phyloP scores from a whole-genome alignment of 495 filamentous ascomycete species.

The Trichocladium antarcticum region DNA sequence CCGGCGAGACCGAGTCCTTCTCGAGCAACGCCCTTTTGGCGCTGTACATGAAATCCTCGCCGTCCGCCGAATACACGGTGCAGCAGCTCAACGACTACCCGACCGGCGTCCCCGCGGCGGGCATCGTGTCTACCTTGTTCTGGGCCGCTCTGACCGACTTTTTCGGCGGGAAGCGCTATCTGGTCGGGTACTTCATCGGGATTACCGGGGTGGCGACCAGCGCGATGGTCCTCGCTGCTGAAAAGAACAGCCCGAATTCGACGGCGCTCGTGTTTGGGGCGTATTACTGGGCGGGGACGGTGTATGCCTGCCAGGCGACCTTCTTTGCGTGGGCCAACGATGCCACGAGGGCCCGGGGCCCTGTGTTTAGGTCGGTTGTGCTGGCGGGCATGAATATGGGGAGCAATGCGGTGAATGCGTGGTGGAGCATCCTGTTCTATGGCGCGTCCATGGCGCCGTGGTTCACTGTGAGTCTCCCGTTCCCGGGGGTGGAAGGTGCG shows the following conservation, averaged over 20 bases:
- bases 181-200: conserved; percentile 45
- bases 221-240: conserved; percentile 38
- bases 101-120: conserved; percentile 40
- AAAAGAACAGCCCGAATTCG: not conserved
- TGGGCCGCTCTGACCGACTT: conserved; percentile 47
- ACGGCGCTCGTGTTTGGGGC: conserved; percentile 34
- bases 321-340: conserved; percentile 57
- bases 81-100: conserved; percentile 42
- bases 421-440: conserved; percentile 58
- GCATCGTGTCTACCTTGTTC: conserved; percentile 44
- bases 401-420: conserved; percentile 47
- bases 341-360: conserved; percentile 38
- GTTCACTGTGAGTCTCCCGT: conserved; percentile 37
- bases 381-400: conserved; percentile 50
- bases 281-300: conserved; percentile 45
- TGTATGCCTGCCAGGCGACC: conserved; percentile 50
- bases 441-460: conserved; percentile 46
- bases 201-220: conserved; percentile 39
- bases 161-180: conserved; percentile 37
- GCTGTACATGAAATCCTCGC: conserved; percentile 32
- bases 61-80: conserved; percentile 30
- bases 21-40: conserved; percentile 39
- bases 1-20: conserved; percentile 43
- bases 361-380: conserved; percentile 37
- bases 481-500: not conserved